Percentiles rank a stretch among this genome's conserved stretches.
Evolutionary conservation across 345 rosid genomes (phyloP).

Genomic region (Carallia pectinifolia): DNA sequence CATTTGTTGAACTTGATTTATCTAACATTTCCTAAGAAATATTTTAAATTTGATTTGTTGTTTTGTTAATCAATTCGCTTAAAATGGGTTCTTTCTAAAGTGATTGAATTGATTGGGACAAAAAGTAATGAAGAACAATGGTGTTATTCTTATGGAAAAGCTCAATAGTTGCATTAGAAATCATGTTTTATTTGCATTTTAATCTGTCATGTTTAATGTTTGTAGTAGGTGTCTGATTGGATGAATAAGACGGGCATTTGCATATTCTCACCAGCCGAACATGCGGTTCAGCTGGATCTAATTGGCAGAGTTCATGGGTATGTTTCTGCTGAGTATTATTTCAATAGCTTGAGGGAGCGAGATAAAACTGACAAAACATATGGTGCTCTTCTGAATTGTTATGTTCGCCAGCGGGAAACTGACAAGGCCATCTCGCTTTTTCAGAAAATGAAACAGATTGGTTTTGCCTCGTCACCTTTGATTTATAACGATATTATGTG

Average conservation of each 20-base stretch:
- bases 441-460: slow-evolving; percentile 72
- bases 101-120: too few relatives aligned
- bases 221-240: slow-evolving; percentile 85
- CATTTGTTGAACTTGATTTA: not conserved
- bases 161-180: not conserved
- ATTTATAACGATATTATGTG: slow-evolving; percentile 80
- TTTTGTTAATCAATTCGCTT: not conserved
- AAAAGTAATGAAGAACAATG: too few relatives aligned
- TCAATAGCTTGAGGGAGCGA: slow-evolving; percentile 51
- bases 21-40: not conserved
- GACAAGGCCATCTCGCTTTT: slow-evolving; percentile 62
- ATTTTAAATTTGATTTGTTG: not conserved
- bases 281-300: slow-evolving; percentile 79
- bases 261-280: slow-evolving; percentile 58
- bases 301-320: slow-evolving; percentile 73
- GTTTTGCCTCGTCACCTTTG: slow-evolving; percentile 50
- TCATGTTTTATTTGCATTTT: not conserved
- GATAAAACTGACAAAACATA: slow-evolving; percentile 72
- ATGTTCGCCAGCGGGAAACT: slow-evolving; percentile 55
- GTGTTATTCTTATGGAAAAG: not conserved
- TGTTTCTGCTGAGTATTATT: slow-evolving; percentile 66
- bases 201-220: slow-evolving; percentile 8
- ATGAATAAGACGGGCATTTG: slow-evolving; percentile 57
- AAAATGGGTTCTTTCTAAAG: too few relatives aligned
- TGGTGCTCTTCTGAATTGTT: slow-evolving; percentile 86